Evolutionary conservation across 225 moss, liverwort and hornwort species (phyloP).

Genomic region (Lunularia cruciata): DNA sequence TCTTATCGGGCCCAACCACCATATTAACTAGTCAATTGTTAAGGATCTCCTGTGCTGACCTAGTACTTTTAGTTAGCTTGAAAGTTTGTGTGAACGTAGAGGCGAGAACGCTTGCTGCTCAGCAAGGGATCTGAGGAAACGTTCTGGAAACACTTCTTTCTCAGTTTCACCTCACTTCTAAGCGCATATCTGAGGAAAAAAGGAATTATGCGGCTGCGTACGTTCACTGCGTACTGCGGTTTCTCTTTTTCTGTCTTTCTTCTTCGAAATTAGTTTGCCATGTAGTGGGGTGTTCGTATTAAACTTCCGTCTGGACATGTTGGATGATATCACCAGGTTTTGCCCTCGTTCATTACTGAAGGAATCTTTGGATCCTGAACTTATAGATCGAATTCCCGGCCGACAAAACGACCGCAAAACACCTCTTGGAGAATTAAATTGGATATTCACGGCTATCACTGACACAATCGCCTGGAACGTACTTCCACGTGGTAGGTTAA

Average conservation of each 20-base stretch:
- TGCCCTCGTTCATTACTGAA: slow-evolving; percentile 79
- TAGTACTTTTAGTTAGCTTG: no score
- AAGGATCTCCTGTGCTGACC: no score
- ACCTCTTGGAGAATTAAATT: slow-evolving; percentile 91
- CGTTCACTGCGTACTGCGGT: no score
- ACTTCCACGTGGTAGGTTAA: slow-evolving; percentile 76
- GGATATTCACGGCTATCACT: slow-evolving; percentile 98
- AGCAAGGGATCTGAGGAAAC: no score
- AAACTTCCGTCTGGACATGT: not conserved
- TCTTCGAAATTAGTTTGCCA: not conserved
- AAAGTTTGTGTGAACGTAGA: no score
- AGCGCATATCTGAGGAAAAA: no score
- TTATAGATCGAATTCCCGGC: slow-evolving; percentile 93
- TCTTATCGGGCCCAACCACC: not conserved
- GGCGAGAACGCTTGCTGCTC: no score
- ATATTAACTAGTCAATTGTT: no score
- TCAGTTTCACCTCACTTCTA: no score
- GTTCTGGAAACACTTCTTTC: no score
- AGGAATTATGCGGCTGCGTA: no score
- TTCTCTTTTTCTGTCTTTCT: no score
- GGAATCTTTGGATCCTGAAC: slow-evolving; percentile 67
- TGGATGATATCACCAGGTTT: slow-evolving; percentile 53
- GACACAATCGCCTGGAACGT: slow-evolving; percentile 99
- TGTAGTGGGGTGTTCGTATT: not conserved
- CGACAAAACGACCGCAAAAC: slow-evolving; percentile 97